These are phyloP conservation scores for Nidula microcarpa DNA, from an alignment of 768 basidiomycete species.

Conservation along the genomic window DNA sequence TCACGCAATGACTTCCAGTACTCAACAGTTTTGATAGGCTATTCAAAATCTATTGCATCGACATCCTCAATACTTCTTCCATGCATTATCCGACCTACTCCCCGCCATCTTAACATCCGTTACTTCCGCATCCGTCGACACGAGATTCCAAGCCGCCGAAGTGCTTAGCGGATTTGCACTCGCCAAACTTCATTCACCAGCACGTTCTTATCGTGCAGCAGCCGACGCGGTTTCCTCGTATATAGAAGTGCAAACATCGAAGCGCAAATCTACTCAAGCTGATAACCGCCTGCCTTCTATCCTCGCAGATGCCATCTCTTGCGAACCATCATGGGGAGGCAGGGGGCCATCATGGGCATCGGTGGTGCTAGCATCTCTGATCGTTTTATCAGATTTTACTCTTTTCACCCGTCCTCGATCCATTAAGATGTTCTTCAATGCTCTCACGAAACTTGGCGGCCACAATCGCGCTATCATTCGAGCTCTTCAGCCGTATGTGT, in stretches of 20 bases:
- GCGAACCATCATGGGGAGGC: not conserved
- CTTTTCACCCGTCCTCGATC: conserved; percentile 37
- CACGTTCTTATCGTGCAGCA: conserved; percentile 17
- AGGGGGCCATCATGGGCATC: conserved; percentile 41
- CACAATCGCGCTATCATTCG: conserved; percentile 32
- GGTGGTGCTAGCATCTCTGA: conserved; percentile 39
- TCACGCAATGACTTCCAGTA: not conserved
- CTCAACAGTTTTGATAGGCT: conserved; percentile 17
- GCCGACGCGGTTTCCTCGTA: conserved; percentile 22
- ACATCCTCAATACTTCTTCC: conserved; percentile 45
- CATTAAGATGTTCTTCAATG: conserved; percentile 32
- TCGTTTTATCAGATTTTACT: conserved; percentile 39
- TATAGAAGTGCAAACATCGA: conserved; percentile 16
- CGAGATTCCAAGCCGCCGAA: conserved; percentile 51
- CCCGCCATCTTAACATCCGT: conserved; percentile 30
- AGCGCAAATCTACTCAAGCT: not conserved
- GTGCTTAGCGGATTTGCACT: conserved; percentile 54
- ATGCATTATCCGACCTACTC: conserved; percentile 46
- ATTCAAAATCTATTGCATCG: conserved; percentile 27
- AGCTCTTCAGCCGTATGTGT: conserved; percentile 39
- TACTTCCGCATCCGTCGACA: conserved; percentile 16
- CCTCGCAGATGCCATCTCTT: not conserved
- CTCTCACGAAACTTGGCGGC: conserved; percentile 24
- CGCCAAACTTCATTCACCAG: conserved; percentile 26
- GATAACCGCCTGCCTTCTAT: not conserved